Percentiles rank a stretch among this genome's conserved stretches.
Conservation (phyloP, 2,329 filamentous ascomycete species). For the Magnaporthiopsis poae region DNA sequence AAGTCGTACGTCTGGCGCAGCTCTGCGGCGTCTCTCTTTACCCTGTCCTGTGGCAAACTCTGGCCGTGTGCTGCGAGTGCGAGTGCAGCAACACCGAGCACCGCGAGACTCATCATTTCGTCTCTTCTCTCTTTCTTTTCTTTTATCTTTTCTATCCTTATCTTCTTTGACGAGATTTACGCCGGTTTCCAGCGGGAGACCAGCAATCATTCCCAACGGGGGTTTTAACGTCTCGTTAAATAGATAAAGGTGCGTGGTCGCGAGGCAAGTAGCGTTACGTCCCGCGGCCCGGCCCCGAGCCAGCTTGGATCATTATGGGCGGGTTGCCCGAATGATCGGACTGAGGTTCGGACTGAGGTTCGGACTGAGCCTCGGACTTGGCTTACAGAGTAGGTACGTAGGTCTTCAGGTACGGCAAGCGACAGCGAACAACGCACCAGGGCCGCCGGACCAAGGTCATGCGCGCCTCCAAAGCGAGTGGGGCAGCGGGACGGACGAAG, state of each 20-base stretch:
- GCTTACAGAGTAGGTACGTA: no score
- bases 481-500: no score
- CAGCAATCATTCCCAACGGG: no score
- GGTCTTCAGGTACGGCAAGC: no score
- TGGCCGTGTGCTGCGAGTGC: background rate
- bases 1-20: slow-evolving; percentile 5
- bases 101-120: background rate
- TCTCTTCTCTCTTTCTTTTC: background rate
- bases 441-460: background rate
- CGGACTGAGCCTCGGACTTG: background rate
- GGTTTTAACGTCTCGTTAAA: no score
- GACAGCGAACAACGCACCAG: no score
- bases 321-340: no score
- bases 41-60: background rate
- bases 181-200: no score
- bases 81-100: background rate
- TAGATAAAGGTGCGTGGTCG: no score
- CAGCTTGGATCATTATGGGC: no score
- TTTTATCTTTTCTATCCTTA: background rate
- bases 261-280: no score
- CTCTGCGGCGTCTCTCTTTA: background rate
- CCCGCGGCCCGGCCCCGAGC: no score
- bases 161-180: background rate
- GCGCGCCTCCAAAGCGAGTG: background rate
- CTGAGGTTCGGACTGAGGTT: background rate